These are phyloP conservation scores for Backusella parvicylindrica DNA, from an alignment of 192 early-diverging fungal genomes.

Conservation along the genomic window DNA sequence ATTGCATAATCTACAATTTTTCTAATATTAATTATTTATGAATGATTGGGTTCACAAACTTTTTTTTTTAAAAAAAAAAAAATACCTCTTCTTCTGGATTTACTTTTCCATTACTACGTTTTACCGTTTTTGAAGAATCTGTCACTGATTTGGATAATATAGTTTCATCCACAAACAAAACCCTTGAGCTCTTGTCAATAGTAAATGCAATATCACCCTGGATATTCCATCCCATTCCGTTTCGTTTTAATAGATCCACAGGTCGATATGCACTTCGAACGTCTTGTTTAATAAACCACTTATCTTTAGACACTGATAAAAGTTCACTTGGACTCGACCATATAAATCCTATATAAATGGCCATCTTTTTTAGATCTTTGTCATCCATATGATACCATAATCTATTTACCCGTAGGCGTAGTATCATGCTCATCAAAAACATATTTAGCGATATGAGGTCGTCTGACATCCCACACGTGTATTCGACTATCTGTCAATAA, in stretches of 20 bases:
- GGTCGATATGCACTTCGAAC: slow-evolving; percentile 47
- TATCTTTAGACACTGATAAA: slow-evolving; percentile 76
- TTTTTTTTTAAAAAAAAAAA: too few relatives aligned
- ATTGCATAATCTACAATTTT: slow-evolving; percentile 18
- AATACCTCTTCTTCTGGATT: slow-evolving; percentile 12
- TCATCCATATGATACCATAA: neutral
- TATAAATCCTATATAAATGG: slow-evolving; percentile 47
- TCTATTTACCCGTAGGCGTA: slow-evolving; percentile 57
- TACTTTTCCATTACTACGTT: neutral
- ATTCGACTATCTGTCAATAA: slow-evolving; percentile 59
- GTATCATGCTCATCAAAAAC: slow-evolving; percentile 67
- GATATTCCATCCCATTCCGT: slow-evolving; percentile 59
- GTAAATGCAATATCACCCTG: slow-evolving; percentile 66
- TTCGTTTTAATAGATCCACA: slow-evolving; percentile 44
- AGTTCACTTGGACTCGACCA: slow-evolving; percentile 62
- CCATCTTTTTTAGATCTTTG: too few relatives aligned
- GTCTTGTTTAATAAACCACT: slow-evolving; percentile 62
- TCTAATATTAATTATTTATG: neutral
- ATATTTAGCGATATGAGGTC: slow-evolving; percentile 65
- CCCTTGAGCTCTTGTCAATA: slow-evolving; percentile 40
- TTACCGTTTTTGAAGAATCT: neutral
- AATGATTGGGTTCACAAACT: neutral
- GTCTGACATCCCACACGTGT: slow-evolving; percentile 70
- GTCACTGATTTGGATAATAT: slow-evolving; percentile 4
- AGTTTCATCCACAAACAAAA: slow-evolving; percentile 35